Percentiles rank a stretch among this genome's conserved stretches.
Evolutionary conservation across 257 asterid genomes (phyloP).

Genomic region (Capsicum chinense): DNA sequence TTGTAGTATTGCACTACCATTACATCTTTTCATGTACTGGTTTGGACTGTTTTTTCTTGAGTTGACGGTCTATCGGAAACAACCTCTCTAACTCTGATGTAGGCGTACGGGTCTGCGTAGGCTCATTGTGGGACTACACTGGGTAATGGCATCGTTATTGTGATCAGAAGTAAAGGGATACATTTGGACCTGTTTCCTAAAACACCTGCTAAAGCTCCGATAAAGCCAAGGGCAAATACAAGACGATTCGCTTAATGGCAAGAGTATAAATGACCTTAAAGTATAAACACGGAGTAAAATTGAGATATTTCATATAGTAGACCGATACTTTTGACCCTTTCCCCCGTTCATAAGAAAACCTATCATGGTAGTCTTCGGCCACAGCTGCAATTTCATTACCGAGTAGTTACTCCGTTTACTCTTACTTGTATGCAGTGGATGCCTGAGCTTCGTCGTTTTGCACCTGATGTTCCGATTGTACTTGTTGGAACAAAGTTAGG

Average conservation of each 20-base stretch:
- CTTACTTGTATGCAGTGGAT: constrained; percentile 73
- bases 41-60: too few species aligned
- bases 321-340: background rate
- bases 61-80: too few species aligned
- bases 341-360: background rate
- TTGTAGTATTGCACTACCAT: too few species aligned
- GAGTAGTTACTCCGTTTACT: background rate
- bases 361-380: background rate
- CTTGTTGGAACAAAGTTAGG: constrained; percentile 95
- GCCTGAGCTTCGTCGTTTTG: constrained; percentile 99
- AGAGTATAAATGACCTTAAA: background rate
- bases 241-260: background rate
- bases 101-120: too few species aligned
- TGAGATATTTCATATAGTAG: background rate
- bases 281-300: background rate
- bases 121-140: too few species aligned
- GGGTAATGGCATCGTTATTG: too few species aligned
- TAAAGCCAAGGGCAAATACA: background rate
- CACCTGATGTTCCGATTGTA: constrained; percentile 91
- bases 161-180: background rate
- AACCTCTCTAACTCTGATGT: too few species aligned
- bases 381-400: background rate
- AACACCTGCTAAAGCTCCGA: background rate
- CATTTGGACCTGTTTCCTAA: too few species aligned
- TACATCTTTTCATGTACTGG: too few species aligned